Evolutionary conservation across 257 asterid genomes (phyloP), one percentile per base, ranked within the genome.

Genomic region (Perilla frutescens): DNA sequence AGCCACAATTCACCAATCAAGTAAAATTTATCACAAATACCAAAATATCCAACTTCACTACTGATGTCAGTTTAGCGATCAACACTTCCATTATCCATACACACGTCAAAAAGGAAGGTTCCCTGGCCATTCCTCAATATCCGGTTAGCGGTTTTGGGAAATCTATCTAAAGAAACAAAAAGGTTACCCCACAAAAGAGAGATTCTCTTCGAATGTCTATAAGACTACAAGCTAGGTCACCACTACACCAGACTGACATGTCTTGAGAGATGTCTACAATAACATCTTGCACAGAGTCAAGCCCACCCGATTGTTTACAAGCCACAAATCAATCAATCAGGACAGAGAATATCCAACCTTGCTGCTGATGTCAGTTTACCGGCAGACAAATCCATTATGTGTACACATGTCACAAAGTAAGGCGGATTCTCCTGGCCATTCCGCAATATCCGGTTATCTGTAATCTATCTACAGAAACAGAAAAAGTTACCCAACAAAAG

Each of bases 31-130:
- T 55, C 71, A n/a, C 62, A 71, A 48, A 63, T n/a, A 53, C 8
- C 12, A 12, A 51, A 70, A 50, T 43, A 37, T 79, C 50, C 70
- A 62, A 75, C n/a, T 69, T 74, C 51, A 47, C 61, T 57, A 57
- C 60, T 29, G 60, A 49, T 20, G 50, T 15, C 59, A 72, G 53
- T 26, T 36, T 62, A 63, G 5, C 4, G 20, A 32, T 3, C 26
- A 7, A 39, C 3, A 57, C 48, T 32, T 37, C 26, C 26, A 20
- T 20, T 59, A 58, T 50, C 20, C 31, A 41, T 34, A 53, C 48
- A 45, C 31, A 50, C 6, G 6, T 49, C 1, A 37, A 6, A 2
- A 13, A 26, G 68, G 13, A 10, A 39, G 54, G 26, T 43, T 43
- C 5, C 20, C 15, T 4, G 6, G 45, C 57, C 51, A 48, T 61